A percentile compares a stretch with the other conserved stretches of the same genome.
Conservation (phyloP, 1,139 yeast genomes). For the Magnusiomyces tetraspermus region DNA sequence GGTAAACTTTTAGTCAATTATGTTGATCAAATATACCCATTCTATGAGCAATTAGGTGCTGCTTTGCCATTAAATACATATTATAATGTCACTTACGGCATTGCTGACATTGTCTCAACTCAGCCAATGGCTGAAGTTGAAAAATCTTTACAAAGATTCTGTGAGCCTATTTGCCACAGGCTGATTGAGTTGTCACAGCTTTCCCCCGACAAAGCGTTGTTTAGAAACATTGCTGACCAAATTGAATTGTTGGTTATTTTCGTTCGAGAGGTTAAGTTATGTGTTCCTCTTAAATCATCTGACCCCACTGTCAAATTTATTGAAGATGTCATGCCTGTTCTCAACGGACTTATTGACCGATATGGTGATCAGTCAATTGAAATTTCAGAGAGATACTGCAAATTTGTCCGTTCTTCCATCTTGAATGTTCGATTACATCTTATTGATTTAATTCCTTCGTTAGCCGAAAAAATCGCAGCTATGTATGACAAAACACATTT, state of each 20-base stretch:
- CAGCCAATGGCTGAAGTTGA: conserved; percentile 40
- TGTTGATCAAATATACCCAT: conserved; percentile 65
- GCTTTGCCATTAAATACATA: conserved; percentile 58
- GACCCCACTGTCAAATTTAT: conserved; percentile 54
- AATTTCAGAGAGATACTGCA: conserved; percentile 67
- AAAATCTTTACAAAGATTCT: conserved; percentile 46
- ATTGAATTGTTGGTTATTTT: conserved; percentile 68
- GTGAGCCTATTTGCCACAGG: conserved; percentile 54
- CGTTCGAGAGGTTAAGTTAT: conserved; percentile 43
- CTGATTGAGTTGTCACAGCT: conserved; percentile 29
- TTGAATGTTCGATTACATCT: conserved; percentile 62
- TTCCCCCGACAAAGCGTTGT: conserved; percentile 34
- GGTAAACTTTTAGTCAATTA: conserved; percentile 54
- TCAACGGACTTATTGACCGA: conserved; percentile 41
- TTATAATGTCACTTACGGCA: conserved; percentile 79
- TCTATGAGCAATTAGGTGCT: conserved; percentile 47
- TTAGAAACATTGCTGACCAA: conserved; percentile 56
- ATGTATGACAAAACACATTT: conserved; percentile 61
- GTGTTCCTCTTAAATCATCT: conserved; percentile 24
- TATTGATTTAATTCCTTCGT: conserved; percentile 50
- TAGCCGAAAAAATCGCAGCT: conserved; percentile 53
- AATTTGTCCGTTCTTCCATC: conserved; percentile 55
- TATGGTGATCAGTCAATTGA: conserved; percentile 44
- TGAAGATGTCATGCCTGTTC: conserved; percentile 52
- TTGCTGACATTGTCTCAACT: conserved; percentile 70